phyloP scores from a whole-genome alignment of 768 basidiomycete genomes.

The Suillus ampliporus region DNA sequence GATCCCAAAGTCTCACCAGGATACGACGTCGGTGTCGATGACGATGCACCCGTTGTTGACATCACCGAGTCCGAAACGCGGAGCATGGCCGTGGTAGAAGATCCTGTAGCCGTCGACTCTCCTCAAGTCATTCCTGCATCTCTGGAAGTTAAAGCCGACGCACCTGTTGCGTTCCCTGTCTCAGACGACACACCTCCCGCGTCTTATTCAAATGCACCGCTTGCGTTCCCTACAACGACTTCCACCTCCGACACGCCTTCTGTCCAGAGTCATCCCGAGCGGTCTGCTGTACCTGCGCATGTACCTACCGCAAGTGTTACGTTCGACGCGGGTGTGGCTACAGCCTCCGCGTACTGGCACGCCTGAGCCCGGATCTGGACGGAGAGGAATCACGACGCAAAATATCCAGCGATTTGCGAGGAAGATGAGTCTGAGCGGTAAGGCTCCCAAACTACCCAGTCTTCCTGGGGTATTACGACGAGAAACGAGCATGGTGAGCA shows the following conservation, averaged over 20 bases:
- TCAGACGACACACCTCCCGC: conserved; percentile 30
- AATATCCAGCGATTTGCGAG: conserved; percentile 85
- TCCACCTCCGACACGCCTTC: conserved; percentile 17
- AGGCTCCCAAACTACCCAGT: conserved; percentile 24
- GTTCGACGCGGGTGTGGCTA: conserved; percentile 60
- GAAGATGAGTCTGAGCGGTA: conserved; percentile 61
- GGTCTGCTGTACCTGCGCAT: conserved; percentile 15
- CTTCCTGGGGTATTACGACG: conserved; percentile 37
- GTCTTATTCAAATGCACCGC: conserved; percentile 30
- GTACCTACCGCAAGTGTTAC: conserved; percentile 57
- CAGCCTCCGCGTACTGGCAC: conserved; percentile 75
- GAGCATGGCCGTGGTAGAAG: conserved; percentile 29
- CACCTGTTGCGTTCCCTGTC: conserved; percentile 41
- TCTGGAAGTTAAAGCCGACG: conserved; percentile 5
- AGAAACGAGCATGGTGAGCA: conserved; percentile 25
- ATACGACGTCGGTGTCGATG: conserved; percentile 25
- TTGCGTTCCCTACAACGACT: conserved; percentile 44
- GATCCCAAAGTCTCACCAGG: conserved; percentile 30
- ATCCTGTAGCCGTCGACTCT: conserved; percentile 18
- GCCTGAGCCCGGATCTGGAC: conserved; percentile 69
- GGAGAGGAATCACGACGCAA: conserved; percentile 81
- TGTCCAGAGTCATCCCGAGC: conserved; percentile 31
- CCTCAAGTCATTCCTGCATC: conserved; percentile 22
- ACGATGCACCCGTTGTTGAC: conserved; percentile 24
- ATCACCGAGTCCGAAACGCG: conserved; percentile 24